Evolutionary conservation across 306 rosid genomes (phyloP).

Genomic region (Gastrolobium bilobum): DNA sequence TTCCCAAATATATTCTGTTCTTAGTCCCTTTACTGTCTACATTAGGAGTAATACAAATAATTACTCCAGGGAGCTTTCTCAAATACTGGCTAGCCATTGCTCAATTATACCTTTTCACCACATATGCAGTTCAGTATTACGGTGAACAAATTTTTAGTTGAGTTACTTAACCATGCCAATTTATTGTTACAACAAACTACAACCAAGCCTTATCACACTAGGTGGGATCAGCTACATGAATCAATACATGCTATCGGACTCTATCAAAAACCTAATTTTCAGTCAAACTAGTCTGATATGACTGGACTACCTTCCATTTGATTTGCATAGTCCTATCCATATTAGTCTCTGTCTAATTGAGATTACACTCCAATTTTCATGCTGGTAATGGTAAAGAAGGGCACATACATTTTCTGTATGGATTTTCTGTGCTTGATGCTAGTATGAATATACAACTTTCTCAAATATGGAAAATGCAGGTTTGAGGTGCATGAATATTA

Average conservation of each 20-base stretch:
- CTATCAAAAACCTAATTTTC: conserved; percentile 12
- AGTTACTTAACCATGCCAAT: neutral
- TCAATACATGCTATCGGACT: conserved; percentile 3
- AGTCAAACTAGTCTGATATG: neutral
- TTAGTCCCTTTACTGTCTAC: neutral
- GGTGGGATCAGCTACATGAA: neutral
- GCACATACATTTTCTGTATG: conserved; percentile 6
- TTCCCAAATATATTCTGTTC: neutral
- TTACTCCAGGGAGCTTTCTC: neutral
- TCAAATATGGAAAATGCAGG: conserved; percentile 13
- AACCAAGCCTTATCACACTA: neutral
- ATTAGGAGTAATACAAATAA: neutral
- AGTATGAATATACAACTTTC: conserved; percentile 14
- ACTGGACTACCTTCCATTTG: neutral
- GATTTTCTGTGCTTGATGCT: neutral
- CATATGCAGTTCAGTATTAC: conserved; percentile 14
- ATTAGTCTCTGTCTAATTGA: neutral
- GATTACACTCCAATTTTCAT: conserved; percentile 2
- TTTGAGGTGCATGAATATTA: conserved; percentile 21
- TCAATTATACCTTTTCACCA: conserved; percentile 23
- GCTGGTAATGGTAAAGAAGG: conserved; percentile 32
- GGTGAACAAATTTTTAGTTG: conserved; percentile 5
- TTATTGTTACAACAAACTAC: conserved; percentile 7
- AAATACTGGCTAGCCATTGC: conserved; percentile 27
- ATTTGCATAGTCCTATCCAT: conserved; percentile 1